These are phyloP conservation scores for Straminergon stramineum DNA, from an alignment of 225 moss, liverwort and hornwort species.

Conservation along the genomic window DNA sequence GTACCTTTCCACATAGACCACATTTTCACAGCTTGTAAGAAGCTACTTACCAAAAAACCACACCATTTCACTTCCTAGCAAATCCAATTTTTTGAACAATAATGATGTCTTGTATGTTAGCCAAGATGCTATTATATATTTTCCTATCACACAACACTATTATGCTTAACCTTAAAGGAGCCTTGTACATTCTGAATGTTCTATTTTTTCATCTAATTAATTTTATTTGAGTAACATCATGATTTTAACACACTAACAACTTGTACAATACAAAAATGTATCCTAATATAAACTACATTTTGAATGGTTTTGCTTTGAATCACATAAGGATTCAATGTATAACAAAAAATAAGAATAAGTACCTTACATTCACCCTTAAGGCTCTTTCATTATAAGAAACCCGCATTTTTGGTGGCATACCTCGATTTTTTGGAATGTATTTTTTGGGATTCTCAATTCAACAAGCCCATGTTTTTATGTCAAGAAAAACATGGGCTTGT, in stretches of 20 bases:
- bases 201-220: not conserved
- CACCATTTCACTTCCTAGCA: not conserved
- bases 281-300: not conserved
- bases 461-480: too few relatives aligned
- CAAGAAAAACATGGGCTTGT: too few relatives aligned
- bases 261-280: not conserved
- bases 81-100: not conserved
- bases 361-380: not conserved
- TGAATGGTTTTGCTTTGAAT: not conserved
- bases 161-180: not conserved
- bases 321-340: too few relatives aligned
- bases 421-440: too few relatives aligned
- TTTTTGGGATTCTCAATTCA: too few relatives aligned
- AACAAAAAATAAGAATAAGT: not conserved
- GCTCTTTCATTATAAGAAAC: not conserved
- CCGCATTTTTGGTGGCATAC: too few relatives aligned
- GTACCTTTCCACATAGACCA: slow-evolving; percentile 2
- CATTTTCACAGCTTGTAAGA: not conserved
- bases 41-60: rapidly evolving
- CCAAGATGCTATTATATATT: not conserved
- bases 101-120: not conserved
- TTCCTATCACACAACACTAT: too few relatives aligned
- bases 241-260: too few relatives aligned
- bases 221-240: not conserved
- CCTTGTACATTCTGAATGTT: not conserved